Percentiles rank a stretch among this genome's conserved stretches.
phyloP scores from a whole-genome alignment of 2,329 filamentous ascomycete genomes.

The Venturia pyrina region DNA sequence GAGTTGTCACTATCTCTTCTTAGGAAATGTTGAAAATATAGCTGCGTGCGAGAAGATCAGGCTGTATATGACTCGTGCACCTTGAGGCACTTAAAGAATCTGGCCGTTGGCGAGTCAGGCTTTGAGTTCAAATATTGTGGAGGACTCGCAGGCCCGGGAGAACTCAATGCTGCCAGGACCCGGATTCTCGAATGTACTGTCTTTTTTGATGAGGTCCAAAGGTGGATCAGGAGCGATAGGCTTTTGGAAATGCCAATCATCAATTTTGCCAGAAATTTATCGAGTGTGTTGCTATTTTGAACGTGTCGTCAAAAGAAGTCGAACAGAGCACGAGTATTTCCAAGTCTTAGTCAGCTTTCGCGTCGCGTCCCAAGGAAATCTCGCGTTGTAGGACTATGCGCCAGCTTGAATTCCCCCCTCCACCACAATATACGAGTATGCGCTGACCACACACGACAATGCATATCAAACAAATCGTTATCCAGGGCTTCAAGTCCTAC shows the following conservation, averaged over 20 bases:
- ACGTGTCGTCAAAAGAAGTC: no score
- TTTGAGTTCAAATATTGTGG: not conserved
- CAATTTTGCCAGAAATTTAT: not conserved
- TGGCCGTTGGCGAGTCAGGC: not conserved
- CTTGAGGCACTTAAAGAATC: not conserved
- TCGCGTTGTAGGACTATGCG: not conserved
- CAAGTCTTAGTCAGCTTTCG: not conserved
- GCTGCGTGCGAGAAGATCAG: not conserved
- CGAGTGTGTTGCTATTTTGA: no score
- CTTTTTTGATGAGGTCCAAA: not conserved
- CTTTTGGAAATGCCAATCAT: not conserved
- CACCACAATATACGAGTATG: not conserved
- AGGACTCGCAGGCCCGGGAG: not conserved
- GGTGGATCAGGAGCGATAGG: not conserved
- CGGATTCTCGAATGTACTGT: not conserved
- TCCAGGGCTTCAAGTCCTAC: slow-evolving; percentile 99
- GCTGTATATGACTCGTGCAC: not conserved
- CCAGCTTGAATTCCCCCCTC: not conserved
- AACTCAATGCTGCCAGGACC: not conserved
- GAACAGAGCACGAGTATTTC: not conserved
- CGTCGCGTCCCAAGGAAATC: not conserved
- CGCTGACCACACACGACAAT: not conserved
- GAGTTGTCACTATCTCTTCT: no score
- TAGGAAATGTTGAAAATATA: no score
- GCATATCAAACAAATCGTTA: slow-evolving; percentile 99